phyloP scores from a whole-genome alignment of 108 stramenopile genomes.

The Fistulifera pelliculosa region DNA sequence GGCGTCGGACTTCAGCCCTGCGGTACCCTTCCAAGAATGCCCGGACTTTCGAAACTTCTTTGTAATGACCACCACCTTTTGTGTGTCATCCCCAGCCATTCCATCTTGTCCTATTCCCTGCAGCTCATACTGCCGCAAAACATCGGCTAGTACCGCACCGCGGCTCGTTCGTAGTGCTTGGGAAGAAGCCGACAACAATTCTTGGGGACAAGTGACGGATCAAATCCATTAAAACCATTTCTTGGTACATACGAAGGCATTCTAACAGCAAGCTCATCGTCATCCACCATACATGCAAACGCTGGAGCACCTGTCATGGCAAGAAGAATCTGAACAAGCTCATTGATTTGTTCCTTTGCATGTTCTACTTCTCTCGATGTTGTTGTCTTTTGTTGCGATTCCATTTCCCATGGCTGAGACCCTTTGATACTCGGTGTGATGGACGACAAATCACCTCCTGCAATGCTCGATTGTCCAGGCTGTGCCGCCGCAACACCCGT shows the following conservation, averaged over 20 bases:
- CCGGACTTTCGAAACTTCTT: conserved; percentile 64
- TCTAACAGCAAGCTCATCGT: conserved; percentile 12
- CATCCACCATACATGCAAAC: conserved; percentile 44
- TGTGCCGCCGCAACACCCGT: conserved; percentile 50
- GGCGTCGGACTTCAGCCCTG: conserved; percentile 61
- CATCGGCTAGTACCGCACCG: conserved; percentile 57
- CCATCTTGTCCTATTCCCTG: conserved; percentile 83
- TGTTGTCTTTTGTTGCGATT: conserved; percentile 16
- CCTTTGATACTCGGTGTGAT: conserved; percentile 11
- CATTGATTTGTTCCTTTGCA: conserved; percentile 52
- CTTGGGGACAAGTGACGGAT: conserved; percentile 60
- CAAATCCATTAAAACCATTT: conserved; percentile 66
- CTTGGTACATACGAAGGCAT: conserved; percentile 16
- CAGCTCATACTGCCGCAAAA: conserved; percentile 62
- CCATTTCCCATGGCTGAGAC: conserved; percentile 29
- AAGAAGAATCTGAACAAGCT: conserved; percentile 51
- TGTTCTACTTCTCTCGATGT: conserved; percentile 40
- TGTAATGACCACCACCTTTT: conserved; percentile 81
- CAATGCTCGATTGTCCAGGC: conserved; percentile 18
- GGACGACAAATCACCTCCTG: conserved; percentile 3
- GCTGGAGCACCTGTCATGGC: conserved; percentile 76
- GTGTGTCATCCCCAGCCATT: conserved; percentile 53
- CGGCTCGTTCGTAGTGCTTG: conserved; percentile 43
- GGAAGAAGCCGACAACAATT: conserved; percentile 45
- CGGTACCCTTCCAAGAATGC: conserved; percentile 77